These are phyloP conservation scores for Pisolithus sp. DNA, from an alignment of 768 basidiomycete species.

Conservation along the genomic window DNA sequence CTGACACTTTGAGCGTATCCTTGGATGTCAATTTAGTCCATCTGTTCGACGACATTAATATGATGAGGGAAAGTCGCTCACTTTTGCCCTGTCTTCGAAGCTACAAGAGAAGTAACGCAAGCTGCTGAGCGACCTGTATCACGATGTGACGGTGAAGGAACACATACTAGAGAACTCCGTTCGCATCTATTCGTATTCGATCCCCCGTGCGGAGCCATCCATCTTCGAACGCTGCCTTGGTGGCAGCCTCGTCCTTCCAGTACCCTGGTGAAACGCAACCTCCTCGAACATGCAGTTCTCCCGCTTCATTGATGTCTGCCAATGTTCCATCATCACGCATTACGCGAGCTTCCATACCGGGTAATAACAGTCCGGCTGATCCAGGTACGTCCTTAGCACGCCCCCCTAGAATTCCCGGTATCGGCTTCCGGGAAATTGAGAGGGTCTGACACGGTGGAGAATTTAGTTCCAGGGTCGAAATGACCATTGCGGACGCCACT, in stretches of 20 bases:
- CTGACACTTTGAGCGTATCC: conserved; percentile 79
- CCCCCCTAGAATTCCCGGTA: conserved; percentile 40
- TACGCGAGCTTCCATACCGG: conserved; percentile 61
- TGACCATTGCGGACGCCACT: conserved; percentile 17
- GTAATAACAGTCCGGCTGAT: conserved; percentile 51
- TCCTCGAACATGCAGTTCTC: conserved; percentile 59
- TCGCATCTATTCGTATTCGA: conserved; percentile 51
- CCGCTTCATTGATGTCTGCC: conserved; percentile 50
- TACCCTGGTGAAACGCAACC: conserved; percentile 59
- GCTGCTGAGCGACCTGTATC: not conserved
- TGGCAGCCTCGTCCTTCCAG: conserved; percentile 65
- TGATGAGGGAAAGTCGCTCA: conserved; percentile 20
- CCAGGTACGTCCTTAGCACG: conserved; percentile 34
- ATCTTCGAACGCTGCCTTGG: conserved; percentile 53
- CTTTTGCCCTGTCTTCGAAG: conserved; percentile 75
- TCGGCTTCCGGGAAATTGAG: conserved; percentile 38
- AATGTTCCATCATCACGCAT: conserved; percentile 53
- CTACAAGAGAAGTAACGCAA: conserved; percentile 25
- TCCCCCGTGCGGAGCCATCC: conserved; percentile 80
- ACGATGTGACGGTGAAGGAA: not conserved
- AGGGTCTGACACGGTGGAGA: conserved; percentile 42
- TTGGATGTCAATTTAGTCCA: conserved; percentile 17
- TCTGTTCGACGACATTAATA: conserved; percentile 5
- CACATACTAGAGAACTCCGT: conserved; percentile 61
- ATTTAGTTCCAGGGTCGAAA: not conserved